Evolutionary conservation across 2,329 filamentous ascomycete species (phyloP), one percentile per base, ranked within the genome.

Genomic region (Lasiodiplodia hormozganensis): DNA sequence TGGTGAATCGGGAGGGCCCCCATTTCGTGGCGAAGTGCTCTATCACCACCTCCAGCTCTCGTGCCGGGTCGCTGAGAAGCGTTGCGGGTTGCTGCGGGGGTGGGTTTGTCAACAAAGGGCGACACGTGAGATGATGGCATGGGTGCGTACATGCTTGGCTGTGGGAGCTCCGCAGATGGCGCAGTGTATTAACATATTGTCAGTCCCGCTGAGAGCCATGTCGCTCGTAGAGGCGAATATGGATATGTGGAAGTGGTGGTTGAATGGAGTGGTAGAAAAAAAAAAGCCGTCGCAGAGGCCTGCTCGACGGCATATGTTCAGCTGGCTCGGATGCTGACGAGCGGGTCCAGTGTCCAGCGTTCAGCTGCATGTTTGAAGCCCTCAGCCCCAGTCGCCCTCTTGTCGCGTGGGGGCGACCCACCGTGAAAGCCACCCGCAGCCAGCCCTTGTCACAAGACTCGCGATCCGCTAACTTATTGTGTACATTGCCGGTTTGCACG

Each of bases 1-100:
- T 60, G 21, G 57, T 47, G 57, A 60, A 60, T 12, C 18, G 31
- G 38, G 12, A n/a, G 5, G 40, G 58, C 4, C 58, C 58, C 40
- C 40, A 51, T n/a, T 34, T 49, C 16, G 40, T 62, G 16, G 25
- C 25, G 28, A 34, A 62, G 16, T 62, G 58, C 14, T 49, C 23
- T 8, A 34, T 11, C 11, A 62, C 6, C 2, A 36, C 23, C 28
- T 62, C 58, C 8, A 62, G 40, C 25, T 62, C 58, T 14, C 25
- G 12, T 8, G 58, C 58, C 6, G 40, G 40, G 40, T 62, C 58
- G 58, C 36, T 31, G 0, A 62, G 40, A 5, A 62, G 40, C 8
- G 40, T 34, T 21, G 58, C 25, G 12, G 58, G 5, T 25, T 49
- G 16, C 58, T 62, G 58, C 14, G 14, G 16, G 23, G 56, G 1